phyloP scores from a whole-genome alignment of 257 asterid genomes.

The Prunella vulgaris region DNA sequence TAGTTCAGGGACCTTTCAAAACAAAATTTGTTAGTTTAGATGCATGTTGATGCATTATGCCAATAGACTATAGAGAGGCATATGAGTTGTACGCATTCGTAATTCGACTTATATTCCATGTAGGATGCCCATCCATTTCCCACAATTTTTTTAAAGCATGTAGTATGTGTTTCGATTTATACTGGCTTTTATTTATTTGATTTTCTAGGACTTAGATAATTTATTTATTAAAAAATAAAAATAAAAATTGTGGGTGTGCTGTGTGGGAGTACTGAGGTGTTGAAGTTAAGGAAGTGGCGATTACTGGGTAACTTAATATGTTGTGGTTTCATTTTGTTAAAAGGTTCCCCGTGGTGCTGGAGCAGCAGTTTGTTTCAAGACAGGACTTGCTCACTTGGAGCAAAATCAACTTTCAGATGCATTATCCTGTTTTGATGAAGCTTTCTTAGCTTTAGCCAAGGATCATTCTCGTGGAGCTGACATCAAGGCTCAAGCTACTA shows the following conservation, averaged over 20 bases:
- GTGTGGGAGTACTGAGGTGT: not conserved
- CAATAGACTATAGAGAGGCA: not conserved
- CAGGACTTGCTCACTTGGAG: constrained; percentile 96
- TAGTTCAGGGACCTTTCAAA: too few species aligned
- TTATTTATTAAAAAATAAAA: too few species aligned
- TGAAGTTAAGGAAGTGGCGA: not conserved
- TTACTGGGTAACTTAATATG: not conserved
- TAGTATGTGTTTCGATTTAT: not conserved
- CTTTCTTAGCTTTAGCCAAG: constrained; percentile 95
- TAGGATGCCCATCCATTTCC: not conserved
- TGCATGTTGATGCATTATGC: too few species aligned
- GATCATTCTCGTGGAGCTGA: constrained; percentile 99
- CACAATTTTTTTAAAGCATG: not conserved
- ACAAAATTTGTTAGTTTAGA: too few species aligned
- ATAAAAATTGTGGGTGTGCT: not conserved
- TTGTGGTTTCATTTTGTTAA: constrained; percentile 22
- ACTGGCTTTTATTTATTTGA: too few species aligned
- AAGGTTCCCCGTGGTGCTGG: constrained; percentile 99
- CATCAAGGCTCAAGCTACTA: constrained; percentile 98
- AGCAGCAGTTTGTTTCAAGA: constrained; percentile 91
- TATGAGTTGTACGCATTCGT: not conserved
- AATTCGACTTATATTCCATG: not conserved
- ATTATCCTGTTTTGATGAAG: constrained; percentile 94
- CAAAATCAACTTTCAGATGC: constrained; percentile 99
- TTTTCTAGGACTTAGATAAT: too few species aligned